Base-by-base conservation (phyloP, 2,329 filamentous ascomycete species). In the Colletotrichum siamense region DNA sequence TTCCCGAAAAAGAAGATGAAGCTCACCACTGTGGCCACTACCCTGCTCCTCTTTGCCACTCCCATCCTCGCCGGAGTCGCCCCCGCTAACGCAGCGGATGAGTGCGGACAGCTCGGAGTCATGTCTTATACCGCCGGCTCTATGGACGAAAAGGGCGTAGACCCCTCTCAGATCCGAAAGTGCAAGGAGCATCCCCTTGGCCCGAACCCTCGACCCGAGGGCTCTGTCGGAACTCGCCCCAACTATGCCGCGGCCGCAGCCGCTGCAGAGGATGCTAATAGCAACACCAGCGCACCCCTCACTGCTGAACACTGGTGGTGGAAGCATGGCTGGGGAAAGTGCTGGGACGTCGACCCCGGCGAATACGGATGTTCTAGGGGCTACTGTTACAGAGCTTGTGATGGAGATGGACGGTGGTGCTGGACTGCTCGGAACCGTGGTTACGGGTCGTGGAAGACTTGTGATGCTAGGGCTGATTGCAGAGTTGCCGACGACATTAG, bases 121-220 rank as follows among this genome's bases (percentile, higher is more conserved):
- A 67, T 72, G 62, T 36, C 63, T 13, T 72, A 67, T 8, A 67
- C 63, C 34, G 70, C 49, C 3, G 63, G 44, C n/a, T 52, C 62
- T 6, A 39, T 32, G 18, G 61, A 67, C 34, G 24, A 18, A 26
- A 44, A 26, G 26, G 62, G 63, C 34, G 70, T 72, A 10, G 63
- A 72, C 24, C 32, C 52, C 32, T 26, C 63, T 13, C 62, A 67
- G 52, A 68, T 72, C 26, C 70, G 70, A 13, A 57, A 32, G 16
- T 72, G 70, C 62, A 57, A 49, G n/a, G 70, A 72, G 24, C 70
- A 72, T 26, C 70, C 70, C 3, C 70, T 72, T 8, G 63, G 70
- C 32, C 8, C 26, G 30, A 36, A 57, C 61, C 30, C 69, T 16
- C 69, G 69, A 36, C 69, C 69, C 0, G 62, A 64, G 44, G 69